Evolutionary conservation across 2,329 filamentous ascomycete genomes (phyloP).

Genomic region (Pseudogymnoascus sp.): DNA sequence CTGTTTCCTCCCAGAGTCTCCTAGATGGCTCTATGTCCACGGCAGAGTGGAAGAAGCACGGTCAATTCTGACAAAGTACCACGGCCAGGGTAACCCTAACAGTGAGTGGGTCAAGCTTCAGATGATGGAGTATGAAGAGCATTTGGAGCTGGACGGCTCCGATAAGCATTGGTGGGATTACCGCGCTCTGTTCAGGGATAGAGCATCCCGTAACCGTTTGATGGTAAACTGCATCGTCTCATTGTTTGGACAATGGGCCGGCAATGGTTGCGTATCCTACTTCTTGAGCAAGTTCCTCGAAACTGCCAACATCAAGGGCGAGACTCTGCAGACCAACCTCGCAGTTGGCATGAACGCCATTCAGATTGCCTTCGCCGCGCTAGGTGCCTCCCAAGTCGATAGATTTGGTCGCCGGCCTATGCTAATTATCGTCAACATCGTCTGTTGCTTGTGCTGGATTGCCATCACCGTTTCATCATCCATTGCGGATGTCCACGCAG

Average conservation of each 20-base stretch:
- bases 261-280: conserved; percentile 9
- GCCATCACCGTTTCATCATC: conserved; percentile 40
- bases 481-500: not conserved
- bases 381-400: conserved; percentile 49
- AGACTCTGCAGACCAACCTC: conserved; percentile 38
- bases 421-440: conserved; percentile 41
- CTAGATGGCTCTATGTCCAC: conserved; percentile 52
- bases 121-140: conserved; percentile 40
- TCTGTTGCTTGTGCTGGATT: conserved; percentile 41
- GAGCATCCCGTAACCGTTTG: conserved; percentile 4
- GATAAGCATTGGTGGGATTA: conserved; percentile 10
- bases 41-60: conserved; percentile 44
- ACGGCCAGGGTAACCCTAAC: conserved; percentile 43
- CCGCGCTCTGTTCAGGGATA: conserved; percentile 7
- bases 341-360: conserved; percentile 46
- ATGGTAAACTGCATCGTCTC: not conserved
- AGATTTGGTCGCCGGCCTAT: conserved; percentile 48
- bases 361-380: conserved; percentile 45
- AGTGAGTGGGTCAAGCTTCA: conserved; percentile 44
- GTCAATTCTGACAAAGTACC: conserved; percentile 45
- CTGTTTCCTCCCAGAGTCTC: conserved; percentile 52
- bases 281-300: conserved; percentile 31
- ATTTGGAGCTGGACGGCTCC: conserved; percentile 22
- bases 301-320: conserved; percentile 38
- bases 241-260: conserved; percentile 4